Evolutionary conservation across 106 monocot genomes (phyloP).

Genomic region (Dendrobium chrysotoxum): DNA sequence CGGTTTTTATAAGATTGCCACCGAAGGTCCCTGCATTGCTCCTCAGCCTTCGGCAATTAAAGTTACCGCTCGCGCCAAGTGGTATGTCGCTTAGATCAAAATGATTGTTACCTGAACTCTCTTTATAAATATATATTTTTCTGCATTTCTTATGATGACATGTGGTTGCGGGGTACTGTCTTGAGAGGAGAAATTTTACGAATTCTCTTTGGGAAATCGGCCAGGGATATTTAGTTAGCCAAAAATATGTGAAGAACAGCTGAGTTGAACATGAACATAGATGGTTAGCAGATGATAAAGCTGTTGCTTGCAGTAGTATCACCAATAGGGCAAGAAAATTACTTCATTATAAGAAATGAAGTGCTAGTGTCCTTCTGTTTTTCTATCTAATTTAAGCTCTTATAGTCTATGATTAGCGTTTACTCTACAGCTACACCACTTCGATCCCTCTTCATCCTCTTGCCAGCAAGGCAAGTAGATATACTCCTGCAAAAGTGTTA

Average conservation of each 20-base stretch:
- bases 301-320: not conserved
- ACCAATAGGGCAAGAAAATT: not conserved
- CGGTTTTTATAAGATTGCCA: conserved; percentile 92
- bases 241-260: not conserved
- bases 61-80: conserved; percentile 88
- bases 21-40: conserved; percentile 84
- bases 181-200: not conserved
- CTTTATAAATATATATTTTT: not conserved
- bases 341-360: not conserved
- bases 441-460: no score
- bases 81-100: conserved; percentile 33
- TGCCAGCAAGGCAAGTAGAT: no score
- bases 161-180: not conserved
- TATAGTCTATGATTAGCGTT: not conserved
- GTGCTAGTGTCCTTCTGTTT: not conserved
- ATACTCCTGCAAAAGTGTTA: no score
- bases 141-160: not conserved
- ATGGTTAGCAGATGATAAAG: not conserved
- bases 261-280: not conserved
- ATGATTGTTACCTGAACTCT: not conserved
- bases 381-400: not conserved
- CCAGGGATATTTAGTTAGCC: not conserved
- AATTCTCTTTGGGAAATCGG: not conserved
- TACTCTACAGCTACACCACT: not conserved
- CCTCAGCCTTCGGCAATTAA: conserved; percentile 80